Conservation (phyloP, 768 basidiomycete species). For the Mycena indigotica region DNA sequence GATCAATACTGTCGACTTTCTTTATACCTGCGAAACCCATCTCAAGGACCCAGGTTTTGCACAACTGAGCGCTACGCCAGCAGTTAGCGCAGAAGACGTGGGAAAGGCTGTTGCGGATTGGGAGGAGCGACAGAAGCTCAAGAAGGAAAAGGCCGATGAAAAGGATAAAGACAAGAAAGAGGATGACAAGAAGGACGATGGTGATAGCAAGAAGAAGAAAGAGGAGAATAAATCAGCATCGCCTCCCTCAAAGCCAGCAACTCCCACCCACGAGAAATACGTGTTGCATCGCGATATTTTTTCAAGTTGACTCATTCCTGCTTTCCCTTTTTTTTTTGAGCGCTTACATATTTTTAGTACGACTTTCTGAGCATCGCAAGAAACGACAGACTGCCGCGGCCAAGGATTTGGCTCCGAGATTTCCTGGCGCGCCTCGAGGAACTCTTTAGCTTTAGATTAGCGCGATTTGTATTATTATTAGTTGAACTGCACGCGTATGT, state of each 20-base stretch:
- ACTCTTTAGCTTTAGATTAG: constrained; percentile 16
- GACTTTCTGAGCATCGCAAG: constrained; percentile 73
- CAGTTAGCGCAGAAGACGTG: constrained; percentile 68
- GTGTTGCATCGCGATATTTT: constrained; percentile 84
- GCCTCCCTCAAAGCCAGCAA: constrained; percentile 35
- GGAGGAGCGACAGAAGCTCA: constrained; percentile 71
- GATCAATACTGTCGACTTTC: constrained; percentile 77
- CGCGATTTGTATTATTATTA: no score
- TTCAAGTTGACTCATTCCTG: constrained; percentile 42
- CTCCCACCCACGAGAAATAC: constrained; percentile 71
- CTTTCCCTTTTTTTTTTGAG: background rate
- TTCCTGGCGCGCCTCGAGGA: constrained; percentile 44
- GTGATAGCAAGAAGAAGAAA: constrained; percentile 34
- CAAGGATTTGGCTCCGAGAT: constrained; percentile 68
- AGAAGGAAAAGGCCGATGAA: constrained; percentile 56
- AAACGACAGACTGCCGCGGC: constrained; percentile 66
- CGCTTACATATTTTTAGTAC: constrained; percentile 46
- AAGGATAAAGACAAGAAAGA: constrained; percentile 47
- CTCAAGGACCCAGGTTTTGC: constrained; percentile 81
- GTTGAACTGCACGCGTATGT: no score
- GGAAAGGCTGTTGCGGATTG: constrained; percentile 78
- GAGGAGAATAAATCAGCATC: constrained; percentile 31
- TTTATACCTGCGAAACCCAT: constrained; percentile 85
- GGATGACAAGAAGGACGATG: constrained; percentile 40
- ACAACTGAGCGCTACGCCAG: constrained; percentile 33